Evolutionary conservation across 2,329 filamentous ascomycete genomes (phyloP).

Genomic region (Davidsoniella neocaledoniae): DNA sequence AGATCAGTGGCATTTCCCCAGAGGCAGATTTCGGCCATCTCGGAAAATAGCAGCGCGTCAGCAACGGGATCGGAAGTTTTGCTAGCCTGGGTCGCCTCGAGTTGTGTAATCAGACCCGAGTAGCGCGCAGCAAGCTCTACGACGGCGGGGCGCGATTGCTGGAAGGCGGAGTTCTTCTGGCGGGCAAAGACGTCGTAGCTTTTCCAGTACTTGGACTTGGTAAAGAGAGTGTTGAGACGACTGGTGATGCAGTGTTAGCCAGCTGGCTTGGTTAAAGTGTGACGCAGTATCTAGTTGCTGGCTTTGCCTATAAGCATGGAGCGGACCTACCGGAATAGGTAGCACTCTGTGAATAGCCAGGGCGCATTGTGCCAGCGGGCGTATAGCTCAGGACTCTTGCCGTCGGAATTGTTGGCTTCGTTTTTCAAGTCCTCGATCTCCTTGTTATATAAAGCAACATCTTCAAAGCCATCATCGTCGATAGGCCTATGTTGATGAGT

Average conservation of each 20-base stretch:
- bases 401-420: conserved; percentile 9
- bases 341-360: conserved; percentile 90
- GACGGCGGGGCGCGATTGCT: conserved; percentile 74
- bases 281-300: neutral
- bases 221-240: conserved; percentile 67
- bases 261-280: neutral
- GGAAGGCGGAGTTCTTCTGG: conserved; percentile 85
- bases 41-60: conserved; percentile 64
- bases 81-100: conserved; percentile 38
- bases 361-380: conserved; percentile 63
- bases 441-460: conserved; percentile 69
- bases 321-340: conserved; percentile 55
- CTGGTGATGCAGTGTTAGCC: conserved; percentile 21
- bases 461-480: conserved; percentile 56
- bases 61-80: conserved; percentile 41
- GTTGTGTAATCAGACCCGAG: conserved; percentile 41
- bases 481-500: conserved; percentile 40
- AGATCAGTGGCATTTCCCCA: conserved; percentile 97
- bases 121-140: conserved; percentile 69
- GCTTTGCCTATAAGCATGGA: conserved; percentile 2
- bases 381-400: conserved; percentile 26
- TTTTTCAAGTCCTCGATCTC: conserved; percentile 57
- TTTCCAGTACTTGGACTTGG: conserved; percentile 66
- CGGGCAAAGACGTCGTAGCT: conserved; percentile 75
- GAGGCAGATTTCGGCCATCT: conserved; percentile 92